A percentile compares a stretch with the other conserved stretches of the same genome.
phyloP scores from a whole-genome alignment of 78 protist species.

The Protostelium mycophagum region DNA sequence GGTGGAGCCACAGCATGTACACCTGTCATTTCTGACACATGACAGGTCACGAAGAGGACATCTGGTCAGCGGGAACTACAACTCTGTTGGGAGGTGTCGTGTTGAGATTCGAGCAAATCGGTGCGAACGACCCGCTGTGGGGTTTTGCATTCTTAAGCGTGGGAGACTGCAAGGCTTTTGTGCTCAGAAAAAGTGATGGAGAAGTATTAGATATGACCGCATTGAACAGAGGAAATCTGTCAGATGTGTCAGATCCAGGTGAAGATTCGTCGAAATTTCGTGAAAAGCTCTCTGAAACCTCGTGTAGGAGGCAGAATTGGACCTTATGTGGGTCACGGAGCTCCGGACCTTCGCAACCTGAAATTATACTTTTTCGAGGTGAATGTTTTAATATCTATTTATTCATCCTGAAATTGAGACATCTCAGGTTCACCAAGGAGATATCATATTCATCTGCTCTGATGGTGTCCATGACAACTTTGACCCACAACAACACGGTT shows the following conservation, averaged over 20 bases:
- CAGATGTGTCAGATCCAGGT: constrained; percentile 46
- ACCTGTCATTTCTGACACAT: too few species aligned
- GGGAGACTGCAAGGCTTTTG: constrained; percentile 73
- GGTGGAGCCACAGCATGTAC: too few species aligned
- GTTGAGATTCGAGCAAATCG: constrained; percentile 23
- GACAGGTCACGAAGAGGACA: constrained; percentile 18
- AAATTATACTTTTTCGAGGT: constrained; percentile 53
- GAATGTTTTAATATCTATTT: too few species aligned
- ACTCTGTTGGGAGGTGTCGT: constrained; percentile 61
- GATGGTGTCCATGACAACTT: constrained; percentile 70
- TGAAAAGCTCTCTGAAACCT: not conserved
- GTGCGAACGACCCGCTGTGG: constrained; percentile 38
- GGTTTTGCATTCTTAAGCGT: constrained; percentile 55
- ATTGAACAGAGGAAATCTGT: constrained; percentile 52
- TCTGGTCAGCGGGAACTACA: constrained; percentile 75
- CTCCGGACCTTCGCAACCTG: constrained; percentile 61
- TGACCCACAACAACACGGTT: constrained; percentile 29
- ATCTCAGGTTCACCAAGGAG: not conserved
- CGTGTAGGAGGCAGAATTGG: constrained; percentile 68
- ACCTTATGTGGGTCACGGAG: constrained; percentile 70
- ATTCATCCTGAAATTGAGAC: too few species aligned
- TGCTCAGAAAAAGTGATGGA: constrained; percentile 1
- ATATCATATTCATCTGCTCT: constrained; percentile 41
- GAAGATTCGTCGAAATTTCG: not conserved
- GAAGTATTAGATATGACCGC: constrained; percentile 60